These are phyloP conservation scores for Mycena vulgaris DNA, from an alignment of 768 basidiomycete species.

Conservation along the genomic window DNA sequence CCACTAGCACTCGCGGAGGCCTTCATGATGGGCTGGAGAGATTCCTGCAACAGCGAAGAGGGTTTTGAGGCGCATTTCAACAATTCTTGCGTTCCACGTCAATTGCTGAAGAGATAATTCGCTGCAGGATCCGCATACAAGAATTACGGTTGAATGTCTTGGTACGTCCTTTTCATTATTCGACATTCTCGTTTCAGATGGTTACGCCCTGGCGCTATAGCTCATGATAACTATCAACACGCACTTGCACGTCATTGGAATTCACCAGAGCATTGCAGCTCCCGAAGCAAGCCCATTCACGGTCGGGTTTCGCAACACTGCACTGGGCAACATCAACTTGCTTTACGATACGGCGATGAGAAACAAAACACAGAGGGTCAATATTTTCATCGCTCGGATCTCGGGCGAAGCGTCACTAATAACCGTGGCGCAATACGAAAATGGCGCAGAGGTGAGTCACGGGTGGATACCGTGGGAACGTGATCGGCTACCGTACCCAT, in stretches of 20 bases:
- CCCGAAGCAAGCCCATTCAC: no score
- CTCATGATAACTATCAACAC: constrained; percentile 1
- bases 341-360: background rate
- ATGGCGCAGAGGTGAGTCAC: background rate
- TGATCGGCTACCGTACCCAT: no score
- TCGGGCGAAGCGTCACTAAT: background rate
- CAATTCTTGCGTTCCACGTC: background rate
- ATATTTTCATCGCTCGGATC: background rate
- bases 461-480: no score
- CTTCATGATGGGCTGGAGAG: background rate
- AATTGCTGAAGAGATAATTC: background rate
- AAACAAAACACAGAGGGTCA: background rate
- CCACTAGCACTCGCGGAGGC: background rate
- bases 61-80: background rate
- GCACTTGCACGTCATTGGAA: background rate
- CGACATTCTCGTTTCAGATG: background rate
- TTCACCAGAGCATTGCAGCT: background rate
- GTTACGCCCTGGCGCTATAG: background rate
- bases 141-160: constrained; percentile 9
- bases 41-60: background rate
- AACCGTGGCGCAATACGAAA: background rate
- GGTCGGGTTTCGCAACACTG: background rate
- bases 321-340: background rate
- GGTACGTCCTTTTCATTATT: background rate
- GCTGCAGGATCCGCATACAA: background rate